Evolutionary conservation across 768 basidiomycete genomes (phyloP).

Genomic region (Leccinum variicolor): DNA sequence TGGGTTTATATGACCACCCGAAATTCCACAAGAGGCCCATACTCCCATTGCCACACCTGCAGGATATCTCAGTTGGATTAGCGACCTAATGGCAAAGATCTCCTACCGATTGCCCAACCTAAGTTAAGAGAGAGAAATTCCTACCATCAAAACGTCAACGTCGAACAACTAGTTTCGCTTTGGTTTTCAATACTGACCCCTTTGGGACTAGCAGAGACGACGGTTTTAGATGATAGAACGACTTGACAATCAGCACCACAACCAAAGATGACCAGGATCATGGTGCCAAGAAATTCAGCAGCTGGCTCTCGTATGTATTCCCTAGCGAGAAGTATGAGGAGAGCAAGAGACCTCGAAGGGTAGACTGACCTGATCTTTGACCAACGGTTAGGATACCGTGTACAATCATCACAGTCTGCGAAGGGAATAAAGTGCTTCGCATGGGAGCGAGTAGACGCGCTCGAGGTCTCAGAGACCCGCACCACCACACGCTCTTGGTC

Average conservation of each 20-base stretch:
- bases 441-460: slow-evolving; percentile 7
- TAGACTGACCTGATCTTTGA: slow-evolving; percentile 47
- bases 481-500: slow-evolving; percentile 10
- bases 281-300: slow-evolving; percentile 62
- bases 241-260: slow-evolving; percentile 56
- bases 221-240: slow-evolving; percentile 43
- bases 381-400: slow-evolving; percentile 50
- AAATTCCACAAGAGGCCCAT: slow-evolving; percentile 63
- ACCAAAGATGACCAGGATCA: slow-evolving; percentile 58
- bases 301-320: slow-evolving; percentile 52
- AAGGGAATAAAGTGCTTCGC: slow-evolving; percentile 12
- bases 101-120: slow-evolving; percentile 33
- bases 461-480: slow-evolving; percentile 21
- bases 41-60: slow-evolving; percentile 60
- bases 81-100: background rate
- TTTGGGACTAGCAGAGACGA: slow-evolving; percentile 45
- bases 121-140: slow-evolving; percentile 23
- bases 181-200: slow-evolving; percentile 44
- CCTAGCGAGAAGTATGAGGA: slow-evolving; percentile 27
- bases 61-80: background rate
- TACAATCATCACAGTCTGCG: slow-evolving; percentile 33
- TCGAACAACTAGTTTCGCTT: background rate
- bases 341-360: background rate
- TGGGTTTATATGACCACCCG: slow-evolving; percentile 76
- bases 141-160: slow-evolving; percentile 14